Percentiles rank a stretch among this genome's conserved stretches.
Conservation (phyloP, 2,329 filamentous ascomycete species). For the Trichoderma sp. region DNA sequence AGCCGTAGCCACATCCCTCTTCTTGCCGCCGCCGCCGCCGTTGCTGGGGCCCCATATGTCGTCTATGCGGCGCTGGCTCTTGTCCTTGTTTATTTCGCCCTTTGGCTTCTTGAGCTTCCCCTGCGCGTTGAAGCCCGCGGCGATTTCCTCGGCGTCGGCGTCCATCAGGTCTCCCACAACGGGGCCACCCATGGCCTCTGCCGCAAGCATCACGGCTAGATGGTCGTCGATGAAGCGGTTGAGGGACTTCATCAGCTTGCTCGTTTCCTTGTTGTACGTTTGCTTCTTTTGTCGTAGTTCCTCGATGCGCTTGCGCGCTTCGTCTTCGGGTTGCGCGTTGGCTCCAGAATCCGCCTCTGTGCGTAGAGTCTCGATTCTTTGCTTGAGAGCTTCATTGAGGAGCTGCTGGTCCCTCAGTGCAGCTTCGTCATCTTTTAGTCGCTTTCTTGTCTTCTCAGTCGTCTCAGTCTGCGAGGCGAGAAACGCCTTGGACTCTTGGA, state of each 20-base stretch:
- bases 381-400: conserved; percentile 55
- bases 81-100: conserved; percentile 45
- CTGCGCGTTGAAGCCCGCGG: conserved; percentile 61
- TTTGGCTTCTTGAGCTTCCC: conserved; percentile 57
- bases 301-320: conserved; percentile 63
- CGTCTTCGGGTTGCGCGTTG: conserved; percentile 61
- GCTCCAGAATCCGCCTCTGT: conserved; percentile 58
- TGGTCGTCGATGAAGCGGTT: conserved; percentile 70
- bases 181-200: conserved; percentile 80
- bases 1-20: conserved; percentile 51
- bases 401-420: conserved; percentile 57
- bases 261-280: conserved; percentile 62
- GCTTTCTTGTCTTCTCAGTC: conserved; percentile 47
- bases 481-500: conserved; percentile 64
- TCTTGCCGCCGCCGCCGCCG: conserved; percentile 28
- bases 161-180: conserved; percentile 75
- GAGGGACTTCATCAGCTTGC: conserved; percentile 62
- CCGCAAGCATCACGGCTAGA: conserved; percentile 74
- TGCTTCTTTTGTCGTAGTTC: conserved; percentile 61
- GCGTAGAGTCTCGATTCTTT: conserved; percentile 61
- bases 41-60: conserved; percentile 58
- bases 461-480: conserved; percentile 49
- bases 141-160: conserved; percentile 60
- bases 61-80: conserved; percentile 62
- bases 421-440: conserved; percentile 53